A percentile compares a stretch with the other conserved stretches of the same genome.
Evolutionary conservation across 108 stramenopile genomes (phyloP).

Genomic region (Skeletonema costatum): DNA sequence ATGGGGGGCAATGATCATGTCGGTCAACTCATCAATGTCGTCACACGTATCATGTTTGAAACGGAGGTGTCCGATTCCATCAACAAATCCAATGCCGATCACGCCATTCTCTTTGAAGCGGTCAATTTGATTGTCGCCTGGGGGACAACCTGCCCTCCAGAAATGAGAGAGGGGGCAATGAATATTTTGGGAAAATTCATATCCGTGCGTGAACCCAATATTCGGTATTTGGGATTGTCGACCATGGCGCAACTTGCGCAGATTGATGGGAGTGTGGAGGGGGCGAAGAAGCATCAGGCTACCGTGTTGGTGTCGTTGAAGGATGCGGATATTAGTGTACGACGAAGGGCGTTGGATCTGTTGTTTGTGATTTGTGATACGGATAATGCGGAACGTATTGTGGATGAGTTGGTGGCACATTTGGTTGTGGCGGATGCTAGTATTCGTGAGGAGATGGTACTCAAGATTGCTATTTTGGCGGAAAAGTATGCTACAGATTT

Average conservation of each 20-base stretch:
- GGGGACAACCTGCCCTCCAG: slow-evolving; percentile 75
- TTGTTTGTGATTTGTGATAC: slow-evolving; percentile 97
- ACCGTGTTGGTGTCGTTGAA: slow-evolving; percentile 93
- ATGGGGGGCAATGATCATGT: slow-evolving; percentile 72
- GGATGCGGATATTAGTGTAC: slow-evolving; percentile 96
- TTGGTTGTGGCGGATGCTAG: slow-evolving; percentile 89
- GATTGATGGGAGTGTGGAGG: slow-evolving; percentile 83
- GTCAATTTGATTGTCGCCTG: slow-evolving; percentile 93
- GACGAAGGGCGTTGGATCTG: slow-evolving; percentile 93
- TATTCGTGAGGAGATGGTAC: slow-evolving; percentile 96
- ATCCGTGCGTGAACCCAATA: slow-evolving; percentile 93
- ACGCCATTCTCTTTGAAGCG: slow-evolving; percentile 96
- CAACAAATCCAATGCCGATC: slow-evolving; percentile 97
- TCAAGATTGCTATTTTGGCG: slow-evolving; percentile 98
- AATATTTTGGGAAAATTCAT: slow-evolving; percentile 94
- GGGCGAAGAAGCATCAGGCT: slow-evolving; percentile 89
- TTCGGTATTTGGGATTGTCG: slow-evolving; percentile 95
- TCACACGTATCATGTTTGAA: slow-evolving; percentile 88
- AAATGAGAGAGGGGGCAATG: slow-evolving; percentile 88
- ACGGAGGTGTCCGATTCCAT: slow-evolving; percentile 94
- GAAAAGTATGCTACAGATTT: slow-evolving; percentile 97
- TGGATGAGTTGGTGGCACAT: slow-evolving; percentile 93
- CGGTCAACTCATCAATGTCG: slow-evolving; percentile 79
- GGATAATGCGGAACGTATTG: slow-evolving; percentile 91
- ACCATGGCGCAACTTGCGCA: slow-evolving; percentile 95